Conservation (phyloP, 2,329 filamentous ascomycete genomes). For the Geosmithia putterillii region DNA sequence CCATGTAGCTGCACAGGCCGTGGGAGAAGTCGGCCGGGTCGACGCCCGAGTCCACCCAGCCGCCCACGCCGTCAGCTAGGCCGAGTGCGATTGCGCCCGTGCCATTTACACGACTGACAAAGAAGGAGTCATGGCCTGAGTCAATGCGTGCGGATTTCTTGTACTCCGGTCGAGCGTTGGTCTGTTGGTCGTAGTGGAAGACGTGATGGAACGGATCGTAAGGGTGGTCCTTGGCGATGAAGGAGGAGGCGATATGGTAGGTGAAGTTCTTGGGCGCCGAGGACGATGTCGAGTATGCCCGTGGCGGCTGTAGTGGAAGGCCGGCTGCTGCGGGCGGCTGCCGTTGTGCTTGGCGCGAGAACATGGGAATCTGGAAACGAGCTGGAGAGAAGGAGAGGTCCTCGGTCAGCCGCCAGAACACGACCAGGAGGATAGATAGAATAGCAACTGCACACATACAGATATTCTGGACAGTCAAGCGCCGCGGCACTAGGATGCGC, state of each 20-base stretch:
- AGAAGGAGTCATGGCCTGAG: conserved; percentile 94
- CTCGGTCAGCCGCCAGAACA: no score
- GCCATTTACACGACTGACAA: conserved; percentile 69
- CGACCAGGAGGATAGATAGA: neutral
- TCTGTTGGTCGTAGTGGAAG: conserved; percentile 56
- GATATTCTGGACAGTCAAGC: neutral
- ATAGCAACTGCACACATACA: neutral
- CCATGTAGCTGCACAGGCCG: conserved; percentile 88
- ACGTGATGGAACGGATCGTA: conserved; percentile 59
- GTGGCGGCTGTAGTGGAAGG: neutral
- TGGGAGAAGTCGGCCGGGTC: conserved; percentile 95
- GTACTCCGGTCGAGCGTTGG: conserved; percentile 24
- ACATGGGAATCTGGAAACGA: neutral
- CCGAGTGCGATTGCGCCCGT: conserved; percentile 67
- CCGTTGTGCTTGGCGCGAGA: no score
- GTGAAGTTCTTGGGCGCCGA: conserved; percentile 32
- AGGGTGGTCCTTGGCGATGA: conserved; percentile 57
- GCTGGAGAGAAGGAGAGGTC: neutral
- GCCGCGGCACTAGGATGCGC: neutral
- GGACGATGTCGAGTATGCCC: conserved; percentile 6
- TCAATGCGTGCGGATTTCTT: conserved; percentile 43
- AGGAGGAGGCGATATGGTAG: conserved; percentile 64
- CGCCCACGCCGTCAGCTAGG: conserved; percentile 88
- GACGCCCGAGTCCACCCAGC: conserved; percentile 85
- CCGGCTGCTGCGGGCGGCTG: neutral